These are phyloP conservation scores for Candida morakotiae DNA, from an alignment of 805 yeast genomes.

Conservation along the genomic window DNA sequence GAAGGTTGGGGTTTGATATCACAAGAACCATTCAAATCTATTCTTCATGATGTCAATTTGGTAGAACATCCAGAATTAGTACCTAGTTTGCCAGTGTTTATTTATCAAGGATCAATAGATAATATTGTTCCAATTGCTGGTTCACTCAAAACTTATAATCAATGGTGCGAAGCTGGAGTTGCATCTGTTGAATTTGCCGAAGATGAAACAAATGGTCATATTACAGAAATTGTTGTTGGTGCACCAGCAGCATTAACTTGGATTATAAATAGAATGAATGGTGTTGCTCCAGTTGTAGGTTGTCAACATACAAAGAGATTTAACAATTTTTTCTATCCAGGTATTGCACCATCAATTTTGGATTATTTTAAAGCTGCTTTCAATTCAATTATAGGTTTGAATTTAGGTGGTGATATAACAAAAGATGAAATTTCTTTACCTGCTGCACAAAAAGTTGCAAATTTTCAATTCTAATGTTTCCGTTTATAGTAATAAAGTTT, in stretches of 20 bases:
- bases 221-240: conserved; percentile 18
- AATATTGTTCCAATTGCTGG: conserved; percentile 17
- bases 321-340: conserved; percentile 39
- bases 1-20: neutral
- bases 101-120: conserved; percentile 19
- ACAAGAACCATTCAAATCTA: neutral
- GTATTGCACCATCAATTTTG: neutral
- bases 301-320: conserved; percentile 50
- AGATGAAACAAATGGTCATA: conserved; percentile 23
- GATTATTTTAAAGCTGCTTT: conserved; percentile 1
- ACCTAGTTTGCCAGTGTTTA: conserved; percentile 20
- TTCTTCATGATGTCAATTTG: neutral
- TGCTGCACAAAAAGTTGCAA: neutral
- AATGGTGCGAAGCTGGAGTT: conserved; percentile 26
- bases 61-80: conserved; percentile 8
- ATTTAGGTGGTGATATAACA: neutral
- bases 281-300: conserved; percentile 45
- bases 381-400: neutral
- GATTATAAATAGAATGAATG: conserved; percentile 17
- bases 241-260: conserved; percentile 20
- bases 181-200: conserved; percentile 25
- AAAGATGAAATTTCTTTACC: neutral
- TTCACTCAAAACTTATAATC: conserved; percentile 17
- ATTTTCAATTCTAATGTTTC: too few species aligned
- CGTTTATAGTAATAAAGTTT: too few species aligned